Conservation (phyloP, 352 stramenopile species). For the Discostella stelligera region DNA sequence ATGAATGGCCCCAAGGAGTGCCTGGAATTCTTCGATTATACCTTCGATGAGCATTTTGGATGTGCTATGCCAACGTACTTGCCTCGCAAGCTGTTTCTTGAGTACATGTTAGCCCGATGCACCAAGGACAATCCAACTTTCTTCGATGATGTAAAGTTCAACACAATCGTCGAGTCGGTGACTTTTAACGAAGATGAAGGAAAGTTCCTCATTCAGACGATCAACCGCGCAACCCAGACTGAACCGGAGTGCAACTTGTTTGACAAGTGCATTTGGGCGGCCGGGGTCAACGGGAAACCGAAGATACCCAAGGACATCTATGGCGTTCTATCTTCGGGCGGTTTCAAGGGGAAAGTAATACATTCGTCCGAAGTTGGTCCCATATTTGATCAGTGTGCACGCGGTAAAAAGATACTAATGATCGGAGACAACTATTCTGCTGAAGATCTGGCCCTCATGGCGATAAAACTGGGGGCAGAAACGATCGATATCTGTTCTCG, state of each 20-base stretch:
- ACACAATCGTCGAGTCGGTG: constrained; percentile 46
- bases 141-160: constrained; percentile 63
- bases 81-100: constrained; percentile 47
- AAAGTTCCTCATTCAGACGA: constrained; percentile 39
- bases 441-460: constrained; percentile 61
- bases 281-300: constrained; percentile 43
- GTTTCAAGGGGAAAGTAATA: constrained; percentile 21
- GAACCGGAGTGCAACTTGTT: constrained; percentile 22
- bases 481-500: constrained; percentile 42
- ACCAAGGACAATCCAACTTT: constrained; percentile 26
- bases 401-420: constrained; percentile 56
- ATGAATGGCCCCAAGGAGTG: constrained; percentile 59
- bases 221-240: constrained; percentile 11
- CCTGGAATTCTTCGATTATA: constrained; percentile 74
- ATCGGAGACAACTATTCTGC: constrained; percentile 59
- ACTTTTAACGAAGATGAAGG: constrained; percentile 25
- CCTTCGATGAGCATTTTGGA: constrained; percentile 66
- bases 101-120: constrained; percentile 59
- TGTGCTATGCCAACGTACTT: constrained; percentile 41
- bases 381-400: constrained; percentile 34
- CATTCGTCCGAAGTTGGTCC: constrained; percentile 20
- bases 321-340: constrained; percentile 8
- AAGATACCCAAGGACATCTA: constrained; percentile 35
- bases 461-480: constrained; percentile 53
- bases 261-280: constrained; percentile 72